Evolutionary conservation across 2,329 filamentous ascomycete species (phyloP).

Genomic region (Aspergillus udagawae): DNA sequence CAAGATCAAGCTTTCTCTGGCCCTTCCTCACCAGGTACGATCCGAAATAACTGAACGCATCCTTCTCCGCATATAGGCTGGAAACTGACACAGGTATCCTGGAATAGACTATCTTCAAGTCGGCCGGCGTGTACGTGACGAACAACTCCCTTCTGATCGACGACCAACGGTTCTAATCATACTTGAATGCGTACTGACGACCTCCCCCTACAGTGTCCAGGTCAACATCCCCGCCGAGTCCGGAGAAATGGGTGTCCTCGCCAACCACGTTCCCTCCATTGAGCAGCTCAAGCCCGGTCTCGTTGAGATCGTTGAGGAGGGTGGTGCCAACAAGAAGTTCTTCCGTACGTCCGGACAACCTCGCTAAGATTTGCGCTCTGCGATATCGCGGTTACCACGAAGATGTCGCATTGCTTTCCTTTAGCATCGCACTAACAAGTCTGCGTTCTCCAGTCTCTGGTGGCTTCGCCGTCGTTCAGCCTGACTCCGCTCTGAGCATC

Average conservation of each 20-base stretch:
- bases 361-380: conserved; percentile 6
- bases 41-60: conserved; percentile 14
- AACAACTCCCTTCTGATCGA: background rate
- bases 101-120: conserved; percentile 64
- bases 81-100: conserved; percentile 20
- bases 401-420: background rate
- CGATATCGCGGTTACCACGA: background rate
- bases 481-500: conserved; percentile 91
- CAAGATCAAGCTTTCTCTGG: conserved; percentile 98
- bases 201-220: conserved; percentile 72
- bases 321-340: conserved; percentile 85
- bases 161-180: background rate
- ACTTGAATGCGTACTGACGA: conserved; percentile 43
- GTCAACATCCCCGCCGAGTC: conserved; percentile 98
- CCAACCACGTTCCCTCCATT: conserved; percentile 97
- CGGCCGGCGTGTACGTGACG: conserved; percentile 62
- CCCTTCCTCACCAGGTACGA: conserved; percentile 96
- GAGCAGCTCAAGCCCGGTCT: conserved; percentile 98
- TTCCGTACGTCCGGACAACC: conserved; percentile 67
- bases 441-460: conserved; percentile 67
- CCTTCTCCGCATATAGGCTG: background rate
- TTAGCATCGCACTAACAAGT: conserved; percentile 16
- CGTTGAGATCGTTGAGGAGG: conserved; percentile 93
- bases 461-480: conserved; percentile 95
- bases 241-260: conserved; percentile 98